phyloP scores from a whole-genome alignment of 2,329 filamentous ascomycete genomes.

The Tolypocladium album region DNA sequence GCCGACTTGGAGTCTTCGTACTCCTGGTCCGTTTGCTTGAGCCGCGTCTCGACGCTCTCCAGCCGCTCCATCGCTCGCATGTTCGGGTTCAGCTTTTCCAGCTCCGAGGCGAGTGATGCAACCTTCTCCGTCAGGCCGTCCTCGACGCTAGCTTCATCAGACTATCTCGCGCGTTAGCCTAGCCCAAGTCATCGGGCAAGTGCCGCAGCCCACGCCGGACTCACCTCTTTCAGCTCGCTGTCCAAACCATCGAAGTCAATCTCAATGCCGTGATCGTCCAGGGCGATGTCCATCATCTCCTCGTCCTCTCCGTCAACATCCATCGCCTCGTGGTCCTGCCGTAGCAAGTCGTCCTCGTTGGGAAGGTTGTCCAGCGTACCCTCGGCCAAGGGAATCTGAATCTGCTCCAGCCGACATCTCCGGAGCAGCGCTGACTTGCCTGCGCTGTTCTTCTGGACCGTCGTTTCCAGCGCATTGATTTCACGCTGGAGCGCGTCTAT shows the following conservation, averaged over 20 bases:
- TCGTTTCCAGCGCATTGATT: constrained; percentile 70
- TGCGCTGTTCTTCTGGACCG: constrained; percentile 75
- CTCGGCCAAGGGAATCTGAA: constrained; percentile 67
- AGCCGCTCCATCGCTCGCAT: constrained; percentile 91
- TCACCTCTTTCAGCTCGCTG: constrained; percentile 69
- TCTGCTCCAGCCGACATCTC: constrained; percentile 87
- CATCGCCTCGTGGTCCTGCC: constrained; percentile 79
- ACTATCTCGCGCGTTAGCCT: constrained; percentile 38
- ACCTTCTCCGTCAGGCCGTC: constrained; percentile 71
- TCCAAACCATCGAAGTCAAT: constrained; percentile 76
- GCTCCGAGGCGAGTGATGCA: constrained; percentile 58
- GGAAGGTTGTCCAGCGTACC: constrained; percentile 79
- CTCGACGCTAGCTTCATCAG: constrained; percentile 60
- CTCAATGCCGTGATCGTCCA: constrained; percentile 86
- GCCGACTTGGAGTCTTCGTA: constrained; percentile 74
- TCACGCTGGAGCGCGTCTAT: constrained; percentile 65
- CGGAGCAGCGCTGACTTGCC: constrained; percentile 76
- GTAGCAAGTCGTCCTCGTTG: constrained; percentile 70
- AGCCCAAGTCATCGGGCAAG: constrained; percentile 15
- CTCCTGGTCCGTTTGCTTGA: constrained; percentile 77
- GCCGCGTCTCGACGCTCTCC: constrained; percentile 71
- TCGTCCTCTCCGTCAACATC: constrained; percentile 67
- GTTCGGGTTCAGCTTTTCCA: constrained; percentile 93
- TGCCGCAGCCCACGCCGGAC: constrained; percentile 14
- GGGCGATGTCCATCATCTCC: constrained; percentile 49